Conservation (phyloP, 176 grass and related monocot genomes). For the Panicum miliaceum region DNA sequence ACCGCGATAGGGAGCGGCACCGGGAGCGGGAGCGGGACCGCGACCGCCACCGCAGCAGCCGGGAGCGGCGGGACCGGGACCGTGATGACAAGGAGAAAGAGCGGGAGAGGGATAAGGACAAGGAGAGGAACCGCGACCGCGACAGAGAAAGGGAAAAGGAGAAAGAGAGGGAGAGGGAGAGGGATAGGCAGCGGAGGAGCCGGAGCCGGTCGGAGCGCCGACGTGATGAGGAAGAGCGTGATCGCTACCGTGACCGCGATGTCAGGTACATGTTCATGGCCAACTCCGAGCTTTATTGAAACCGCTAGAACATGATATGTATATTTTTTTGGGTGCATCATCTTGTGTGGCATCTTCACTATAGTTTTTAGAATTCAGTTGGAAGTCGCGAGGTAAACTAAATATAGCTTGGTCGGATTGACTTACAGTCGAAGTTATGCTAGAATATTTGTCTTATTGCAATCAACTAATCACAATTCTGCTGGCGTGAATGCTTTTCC, state of each 20-base stretch:
- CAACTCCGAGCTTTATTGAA: not conserved
- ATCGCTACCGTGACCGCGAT: constrained; percentile 62
- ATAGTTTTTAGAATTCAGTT: not conserved
- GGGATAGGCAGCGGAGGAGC: constrained; percentile 67
- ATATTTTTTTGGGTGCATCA: not conserved
- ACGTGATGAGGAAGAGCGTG: constrained; percentile 57
- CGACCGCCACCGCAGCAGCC: constrained; percentile 61
- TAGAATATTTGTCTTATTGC: not conserved
- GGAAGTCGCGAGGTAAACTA: not conserved
- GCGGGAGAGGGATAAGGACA: constrained; percentile 51
- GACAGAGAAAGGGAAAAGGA: constrained; percentile 47
- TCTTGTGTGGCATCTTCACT: not conserved
- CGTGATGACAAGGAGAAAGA: constrained; percentile 55
- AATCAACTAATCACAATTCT: not conserved
- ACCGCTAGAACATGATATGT: not conserved
- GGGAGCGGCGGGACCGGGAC: constrained; percentile 55
- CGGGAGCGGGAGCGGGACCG: constrained; percentile 44
- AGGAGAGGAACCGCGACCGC: constrained; percentile 51
- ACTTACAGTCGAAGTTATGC: not conserved
- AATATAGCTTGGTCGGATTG: not conserved
- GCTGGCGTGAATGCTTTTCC: too few relatives aligned
- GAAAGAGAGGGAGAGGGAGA: constrained; percentile 48
- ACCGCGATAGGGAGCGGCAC: constrained; percentile 45
- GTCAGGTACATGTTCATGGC: constrained; percentile 63
- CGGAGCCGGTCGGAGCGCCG: constrained; percentile 72